Conservation (phyloP, 768 basidiomycete genomes). For the Ephemerocybe angulata region DNA sequence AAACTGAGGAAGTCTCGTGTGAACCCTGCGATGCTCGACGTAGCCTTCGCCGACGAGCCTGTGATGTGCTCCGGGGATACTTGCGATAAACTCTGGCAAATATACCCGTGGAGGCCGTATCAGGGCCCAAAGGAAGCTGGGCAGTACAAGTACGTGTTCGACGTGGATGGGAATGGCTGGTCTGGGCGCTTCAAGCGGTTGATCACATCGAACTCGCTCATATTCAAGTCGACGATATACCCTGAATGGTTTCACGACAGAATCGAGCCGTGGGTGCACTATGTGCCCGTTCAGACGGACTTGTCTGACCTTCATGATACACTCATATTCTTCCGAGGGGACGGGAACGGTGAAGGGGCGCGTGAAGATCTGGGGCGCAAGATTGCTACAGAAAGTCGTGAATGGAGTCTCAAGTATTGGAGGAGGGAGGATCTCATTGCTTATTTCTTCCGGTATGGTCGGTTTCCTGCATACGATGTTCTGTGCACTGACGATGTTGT, state of each 20-base stretch:
- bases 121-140: constrained; percentile 49
- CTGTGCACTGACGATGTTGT: not conserved
- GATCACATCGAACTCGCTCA: constrained; percentile 52
- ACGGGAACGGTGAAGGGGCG: constrained; percentile 49
- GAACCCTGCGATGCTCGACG: constrained; percentile 26
- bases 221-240: constrained; percentile 64
- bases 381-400: constrained; percentile 53
- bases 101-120: constrained; percentile 48
- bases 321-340: constrained; percentile 70
- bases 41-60: constrained; percentile 49
- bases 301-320: constrained; percentile 68
- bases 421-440: constrained; percentile 56
- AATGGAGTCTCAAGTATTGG: constrained; percentile 60
- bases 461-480: not conserved
- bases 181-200: constrained; percentile 60
- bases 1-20: constrained; percentile 34
- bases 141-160: constrained; percentile 50
- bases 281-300: constrained; percentile 65
- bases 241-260: constrained; percentile 65
- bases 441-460: constrained; percentile 50
- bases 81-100: constrained; percentile 40
- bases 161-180: constrained; percentile 63
- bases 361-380: constrained; percentile 55
- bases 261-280: constrained; percentile 67
- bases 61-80: constrained; percentile 36